Percentiles rank a stretch among this genome's conserved stretches.
phyloP scores from a whole-genome alignment of 1,284 basidiomycete species.

The Tylopilus sp. region DNA sequence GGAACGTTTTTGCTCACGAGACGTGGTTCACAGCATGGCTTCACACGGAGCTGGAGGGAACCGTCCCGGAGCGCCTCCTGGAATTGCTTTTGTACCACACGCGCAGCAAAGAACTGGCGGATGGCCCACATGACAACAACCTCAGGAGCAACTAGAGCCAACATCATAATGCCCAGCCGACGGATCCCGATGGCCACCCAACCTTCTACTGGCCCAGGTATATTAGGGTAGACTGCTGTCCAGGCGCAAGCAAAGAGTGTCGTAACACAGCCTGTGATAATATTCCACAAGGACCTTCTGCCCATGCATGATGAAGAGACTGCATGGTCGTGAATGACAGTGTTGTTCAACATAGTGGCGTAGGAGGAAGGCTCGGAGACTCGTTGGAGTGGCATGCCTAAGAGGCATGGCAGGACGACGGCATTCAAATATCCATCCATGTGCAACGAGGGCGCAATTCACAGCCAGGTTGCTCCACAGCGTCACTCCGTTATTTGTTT shows the following conservation, averaged over 20 bases:
- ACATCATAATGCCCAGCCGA: background rate
- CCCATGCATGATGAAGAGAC: background rate
- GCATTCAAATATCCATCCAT: no score
- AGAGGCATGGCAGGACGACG: no score
- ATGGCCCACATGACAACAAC: background rate
- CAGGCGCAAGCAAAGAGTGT: background rate
- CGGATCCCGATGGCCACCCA: background rate
- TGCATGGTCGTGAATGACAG: no score
- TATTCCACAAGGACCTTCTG: background rate
- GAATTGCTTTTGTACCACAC: background rate
- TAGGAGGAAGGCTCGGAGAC: no score
- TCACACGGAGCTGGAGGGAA: background rate
- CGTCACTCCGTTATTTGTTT: no score
- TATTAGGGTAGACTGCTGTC: background rate
- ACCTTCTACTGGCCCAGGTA: background rate
- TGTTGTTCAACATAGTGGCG: no score
- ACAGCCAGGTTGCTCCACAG: no score
- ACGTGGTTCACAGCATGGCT: background rate
- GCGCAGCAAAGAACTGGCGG: background rate
- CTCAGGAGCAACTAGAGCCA: background rate
- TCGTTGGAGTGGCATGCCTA: no score
- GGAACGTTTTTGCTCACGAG: background rate
- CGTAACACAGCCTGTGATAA: background rate
- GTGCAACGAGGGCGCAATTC: no score
- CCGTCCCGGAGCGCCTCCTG: background rate